Evolutionary conservation across 176 grass and related monocot genomes (phyloP).

Genomic region (Saccharum spontaneum): DNA sequence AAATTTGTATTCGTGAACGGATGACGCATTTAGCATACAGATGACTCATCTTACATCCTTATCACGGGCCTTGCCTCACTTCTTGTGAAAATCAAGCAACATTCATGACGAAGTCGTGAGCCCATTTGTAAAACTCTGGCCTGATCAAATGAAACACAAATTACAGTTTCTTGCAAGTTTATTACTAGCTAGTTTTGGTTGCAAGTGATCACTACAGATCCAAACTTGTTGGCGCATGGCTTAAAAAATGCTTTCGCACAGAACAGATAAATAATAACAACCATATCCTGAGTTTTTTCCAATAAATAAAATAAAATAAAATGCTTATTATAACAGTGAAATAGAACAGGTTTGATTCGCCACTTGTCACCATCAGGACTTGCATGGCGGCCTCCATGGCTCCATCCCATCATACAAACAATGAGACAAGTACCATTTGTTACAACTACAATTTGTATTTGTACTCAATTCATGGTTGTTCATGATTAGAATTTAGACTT

Average conservation of each 20-base stretch:
- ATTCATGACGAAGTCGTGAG: neutral
- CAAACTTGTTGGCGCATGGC: neutral
- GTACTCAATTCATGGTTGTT: neutral
- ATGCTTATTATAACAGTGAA: neutral
- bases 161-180: neutral
- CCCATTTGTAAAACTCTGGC: neutral
- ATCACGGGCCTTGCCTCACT: neutral
- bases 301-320: neutral
- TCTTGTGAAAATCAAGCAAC: neutral
- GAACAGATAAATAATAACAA: neutral
- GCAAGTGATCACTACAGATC: neutral
- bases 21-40: neutral
- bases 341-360: neutral
- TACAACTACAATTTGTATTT: neutral
- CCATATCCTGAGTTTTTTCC: neutral
- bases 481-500: neutral
- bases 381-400: neutral
- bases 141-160: neutral
- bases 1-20: neutral
- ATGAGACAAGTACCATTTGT: neutral
- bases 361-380: conserved; percentile 4
- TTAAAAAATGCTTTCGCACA: neutral
- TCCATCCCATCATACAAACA: neutral
- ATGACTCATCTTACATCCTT: neutral
- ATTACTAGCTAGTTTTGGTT: neutral